Base-by-base conservation (phyloP, 768 basidiomycete genomes). In the Pleurotus djamor region DNA sequence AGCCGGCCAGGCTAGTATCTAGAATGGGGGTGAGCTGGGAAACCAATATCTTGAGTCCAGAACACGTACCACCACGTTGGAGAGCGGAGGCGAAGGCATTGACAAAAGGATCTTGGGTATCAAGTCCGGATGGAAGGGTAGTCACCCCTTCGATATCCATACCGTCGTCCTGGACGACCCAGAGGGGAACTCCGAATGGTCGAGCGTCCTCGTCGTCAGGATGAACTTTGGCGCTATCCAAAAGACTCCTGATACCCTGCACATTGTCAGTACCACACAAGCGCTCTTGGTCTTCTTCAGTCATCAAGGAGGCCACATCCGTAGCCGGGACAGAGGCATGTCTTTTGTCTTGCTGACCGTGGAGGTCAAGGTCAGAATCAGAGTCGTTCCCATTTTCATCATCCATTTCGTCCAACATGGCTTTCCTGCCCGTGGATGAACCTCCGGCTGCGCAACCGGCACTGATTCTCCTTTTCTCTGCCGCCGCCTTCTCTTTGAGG, bases 361-460 rank as follows among this genome's bases (percentile, higher is more conserved):
- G 21, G 21, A 28, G 21, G 1, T 3, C 21, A 28, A 28, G 21
- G 21, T 28, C 21, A 28, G 21, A 28, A 28, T 28, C 21, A 28
- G 21, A 79, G 50, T 79, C 70, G 7, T 68, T 52, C 59, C 77
- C 73, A 52, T 78, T 76, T 32, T 77, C 78, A 34, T 69, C 57
- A 32, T 68, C 71, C 58, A 71, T 69, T 45, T 69, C 63, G 37
- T 71, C 69, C 37, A 72, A 50, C 17, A 76, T 64, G 3, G 63
- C 52, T 43, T 69, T 69, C 55, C 67, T 74, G 52, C 72, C 69
- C 38, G 64, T 69, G 3, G 77, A 59, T 10, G 74, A 73, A 44
- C 65, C 69, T 62, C 85, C 83, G 12, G 84, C 85, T 12, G 67
- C 77, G 60, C 68, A 73, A 56, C 83, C 65, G 6, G 78, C 82